phyloP scores from a whole-genome alignment of 1,284 basidiomycete genomes.

The Sanghuangporus sanghuang region DNA sequence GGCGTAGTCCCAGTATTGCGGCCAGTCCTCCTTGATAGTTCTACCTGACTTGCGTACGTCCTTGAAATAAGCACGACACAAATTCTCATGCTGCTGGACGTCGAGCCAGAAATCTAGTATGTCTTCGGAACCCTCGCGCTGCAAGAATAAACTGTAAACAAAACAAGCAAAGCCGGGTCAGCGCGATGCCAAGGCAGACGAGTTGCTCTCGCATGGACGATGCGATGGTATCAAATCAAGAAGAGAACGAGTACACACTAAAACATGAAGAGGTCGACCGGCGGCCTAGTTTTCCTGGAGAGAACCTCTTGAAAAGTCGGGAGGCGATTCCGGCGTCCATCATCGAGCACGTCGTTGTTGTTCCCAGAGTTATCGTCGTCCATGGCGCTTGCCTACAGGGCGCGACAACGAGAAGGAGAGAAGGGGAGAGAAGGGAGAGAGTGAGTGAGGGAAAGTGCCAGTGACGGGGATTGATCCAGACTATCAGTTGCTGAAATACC shows the following conservation, averaged over 20 bases:
- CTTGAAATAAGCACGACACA: slow-evolving; percentile 98
- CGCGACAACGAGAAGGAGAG: slow-evolving; percentile 6
- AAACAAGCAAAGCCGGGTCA: not conserved
- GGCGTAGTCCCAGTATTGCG: slow-evolving; percentile 92
- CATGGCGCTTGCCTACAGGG: slow-evolving; percentile 1
- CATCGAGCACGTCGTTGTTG: slow-evolving; percentile 58
- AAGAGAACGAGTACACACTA: slow-evolving; percentile 62
- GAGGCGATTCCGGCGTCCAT: slow-evolving; percentile 61
- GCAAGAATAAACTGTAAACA: slow-evolving; percentile 69
- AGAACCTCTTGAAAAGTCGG: slow-evolving; percentile 84
- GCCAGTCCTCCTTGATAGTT: slow-evolving; percentile 93
- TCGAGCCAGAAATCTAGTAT: slow-evolving; percentile 98
- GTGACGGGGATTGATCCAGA: not conserved
- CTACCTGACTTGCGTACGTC: slow-evolving; percentile 92
- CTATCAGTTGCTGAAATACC: not conserved
- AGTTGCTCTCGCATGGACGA: not conserved
- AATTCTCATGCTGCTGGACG: slow-evolving; percentile 97
- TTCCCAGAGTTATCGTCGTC: slow-evolving; percentile 51
- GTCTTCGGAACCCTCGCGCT: slow-evolving; percentile 92
- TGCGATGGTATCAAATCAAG: not conserved
- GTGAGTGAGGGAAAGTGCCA: not conserved
- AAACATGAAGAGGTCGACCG: slow-evolving; percentile 98
- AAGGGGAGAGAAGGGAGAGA: slow-evolving; percentile 1
- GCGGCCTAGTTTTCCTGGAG: slow-evolving; percentile 82
- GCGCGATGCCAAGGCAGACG: not conserved